A percentile compares a stretch with the other conserved stretches of the same genome.
phyloP scores from a whole-genome alignment of 345 rosid species.

The Brassica incana region DNA sequence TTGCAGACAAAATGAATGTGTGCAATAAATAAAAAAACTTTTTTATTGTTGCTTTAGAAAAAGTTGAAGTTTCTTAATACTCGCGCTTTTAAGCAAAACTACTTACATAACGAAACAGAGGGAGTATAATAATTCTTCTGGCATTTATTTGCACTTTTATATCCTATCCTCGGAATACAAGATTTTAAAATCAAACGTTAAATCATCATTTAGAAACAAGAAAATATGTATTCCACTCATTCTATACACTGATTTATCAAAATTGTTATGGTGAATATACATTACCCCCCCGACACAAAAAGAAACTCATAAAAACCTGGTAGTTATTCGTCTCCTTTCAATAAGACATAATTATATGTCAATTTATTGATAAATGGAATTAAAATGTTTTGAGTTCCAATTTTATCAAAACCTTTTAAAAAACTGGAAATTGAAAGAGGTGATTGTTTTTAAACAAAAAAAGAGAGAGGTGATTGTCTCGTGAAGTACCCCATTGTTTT shows the following conservation, averaged over 20 bases:
- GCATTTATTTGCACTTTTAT: not conserved
- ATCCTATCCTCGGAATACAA: not conserved
- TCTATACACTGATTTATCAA: not conserved
- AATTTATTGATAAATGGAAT: not conserved
- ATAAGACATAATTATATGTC: not conserved
- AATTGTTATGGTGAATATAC: not conserved
- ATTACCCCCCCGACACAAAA: not conserved
- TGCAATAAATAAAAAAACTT: no score
- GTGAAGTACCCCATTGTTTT: conserved; percentile 32
- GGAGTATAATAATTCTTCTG: not conserved
- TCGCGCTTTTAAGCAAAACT: no score
- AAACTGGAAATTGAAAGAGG: conserved; percentile 18
- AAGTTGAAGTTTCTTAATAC: no score
- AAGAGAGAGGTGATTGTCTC: conserved; percentile 16
- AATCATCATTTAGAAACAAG: not conserved
- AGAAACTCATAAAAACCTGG: not conserved
- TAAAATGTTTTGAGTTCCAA: not conserved
- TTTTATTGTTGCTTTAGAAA: no score
- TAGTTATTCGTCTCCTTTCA: no score
- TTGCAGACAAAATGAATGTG: no score
- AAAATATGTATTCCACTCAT: not conserved
- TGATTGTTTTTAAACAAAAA: not conserved
- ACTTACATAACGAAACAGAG: no score
- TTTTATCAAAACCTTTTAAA: not conserved
- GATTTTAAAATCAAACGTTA: not conserved